Percentiles rank a stretch among this genome's conserved stretches.
Evolutionary conservation across 2,329 filamentous ascomycete genomes (phyloP).

Genomic region (Colletotrichum chrysophilum): DNA sequence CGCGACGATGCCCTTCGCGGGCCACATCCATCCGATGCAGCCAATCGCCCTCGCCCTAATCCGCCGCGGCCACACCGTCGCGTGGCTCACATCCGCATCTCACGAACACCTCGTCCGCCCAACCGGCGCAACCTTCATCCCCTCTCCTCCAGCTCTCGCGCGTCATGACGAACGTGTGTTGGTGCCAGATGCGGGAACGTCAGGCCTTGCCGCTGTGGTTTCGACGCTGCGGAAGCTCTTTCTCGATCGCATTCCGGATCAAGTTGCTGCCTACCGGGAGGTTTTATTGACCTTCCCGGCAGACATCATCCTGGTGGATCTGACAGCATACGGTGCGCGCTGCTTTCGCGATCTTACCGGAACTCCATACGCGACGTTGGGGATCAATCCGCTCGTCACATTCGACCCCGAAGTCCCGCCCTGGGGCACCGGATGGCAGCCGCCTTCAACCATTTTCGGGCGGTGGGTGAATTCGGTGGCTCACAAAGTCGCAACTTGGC

Average conservation of each 20-base stretch:
- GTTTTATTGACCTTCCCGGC: not conserved
- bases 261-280: not conserved
- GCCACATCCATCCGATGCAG: not conserved
- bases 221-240: not conserved
- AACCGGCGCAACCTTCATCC: not conserved
- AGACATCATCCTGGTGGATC: not conserved
- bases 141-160: not conserved
- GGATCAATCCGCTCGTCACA: constrained; percentile 10
- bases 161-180: not conserved
- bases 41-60: constrained; percentile 2
- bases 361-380: not conserved
- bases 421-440: not conserved
- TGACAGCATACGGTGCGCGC: not conserved
- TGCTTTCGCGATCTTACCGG: not conserved
- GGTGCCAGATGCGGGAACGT: not conserved
- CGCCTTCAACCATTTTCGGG: not conserved
- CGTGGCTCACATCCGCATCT: constrained; percentile 2
- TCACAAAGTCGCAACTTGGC: not conserved
- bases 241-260: not conserved
- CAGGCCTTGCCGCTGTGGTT: not conserved
- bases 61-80: not conserved
- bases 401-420: constrained; percentile 7
- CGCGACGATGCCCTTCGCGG: not conserved
- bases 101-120: not conserved
- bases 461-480: not conserved